Evolutionary conservation across 2,329 filamentous ascomycete species (phyloP).

Genomic region (Fusarium sp.): DNA sequence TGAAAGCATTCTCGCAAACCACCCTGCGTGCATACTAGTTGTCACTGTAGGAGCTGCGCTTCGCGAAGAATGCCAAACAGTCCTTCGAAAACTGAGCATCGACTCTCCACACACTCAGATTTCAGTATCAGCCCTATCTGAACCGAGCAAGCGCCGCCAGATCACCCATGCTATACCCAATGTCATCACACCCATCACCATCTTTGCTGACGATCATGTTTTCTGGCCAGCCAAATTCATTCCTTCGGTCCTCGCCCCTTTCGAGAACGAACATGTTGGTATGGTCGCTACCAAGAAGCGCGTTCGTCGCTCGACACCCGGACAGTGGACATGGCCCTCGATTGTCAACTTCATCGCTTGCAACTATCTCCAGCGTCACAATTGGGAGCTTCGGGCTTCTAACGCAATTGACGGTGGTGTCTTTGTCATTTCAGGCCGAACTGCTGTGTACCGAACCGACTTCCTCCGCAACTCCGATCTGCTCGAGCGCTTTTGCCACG

Average conservation of each 20-base stretch:
- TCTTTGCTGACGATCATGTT: conserved; percentile 68
- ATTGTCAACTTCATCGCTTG: conserved; percentile 71
- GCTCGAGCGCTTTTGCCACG: conserved; percentile 61
- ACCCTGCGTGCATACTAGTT: conserved; percentile 58
- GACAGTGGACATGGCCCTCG: conserved; percentile 49
- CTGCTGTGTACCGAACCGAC: conserved; percentile 64
- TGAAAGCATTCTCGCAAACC: conserved; percentile 56
- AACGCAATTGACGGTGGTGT: conserved; percentile 71
- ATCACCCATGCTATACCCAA: conserved; percentile 57
- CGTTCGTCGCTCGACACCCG: conserved; percentile 58
- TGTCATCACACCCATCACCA: conserved; percentile 59
- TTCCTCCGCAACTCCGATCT: conserved; percentile 65
- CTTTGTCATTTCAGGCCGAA: conserved; percentile 71
- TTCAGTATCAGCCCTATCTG: conserved; percentile 50
- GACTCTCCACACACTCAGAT: conserved; percentile 44
- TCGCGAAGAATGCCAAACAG: conserved; percentile 23
- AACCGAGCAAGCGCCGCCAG: conserved; percentile 66
- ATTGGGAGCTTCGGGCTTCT: conserved; percentile 71
- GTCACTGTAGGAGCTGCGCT: conserved; percentile 60
- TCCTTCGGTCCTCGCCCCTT: conserved; percentile 58
- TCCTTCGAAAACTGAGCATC: conserved; percentile 16
- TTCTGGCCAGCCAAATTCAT: conserved; percentile 64
- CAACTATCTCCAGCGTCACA: conserved; percentile 73
- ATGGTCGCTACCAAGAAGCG: conserved; percentile 71
- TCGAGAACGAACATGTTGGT: conserved; percentile 63